Evolutionary conservation across 1,284 basidiomycete species (phyloP).

Genomic region (Cryptococcus amylolentus): DNA sequence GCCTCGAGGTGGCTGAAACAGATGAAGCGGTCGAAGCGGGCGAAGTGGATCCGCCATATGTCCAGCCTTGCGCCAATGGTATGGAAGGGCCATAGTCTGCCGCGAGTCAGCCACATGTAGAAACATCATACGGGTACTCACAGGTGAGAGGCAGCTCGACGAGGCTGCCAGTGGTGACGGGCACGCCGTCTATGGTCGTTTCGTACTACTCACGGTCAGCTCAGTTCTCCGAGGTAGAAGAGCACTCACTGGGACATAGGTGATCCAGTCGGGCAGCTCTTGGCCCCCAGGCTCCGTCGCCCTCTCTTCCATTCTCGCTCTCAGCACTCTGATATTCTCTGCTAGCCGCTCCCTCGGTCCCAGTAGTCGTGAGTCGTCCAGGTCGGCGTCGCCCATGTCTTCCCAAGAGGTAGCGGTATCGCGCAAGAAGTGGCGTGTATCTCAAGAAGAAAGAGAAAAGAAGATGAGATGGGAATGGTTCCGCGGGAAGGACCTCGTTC

Average conservation of each 20-base stretch:
- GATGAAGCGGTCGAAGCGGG: not conserved
- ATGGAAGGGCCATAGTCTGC: constrained; percentile 29
- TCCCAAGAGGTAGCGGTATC: too few species aligned
- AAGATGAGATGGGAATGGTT: too few species aligned
- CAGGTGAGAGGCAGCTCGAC: constrained; percentile 28
- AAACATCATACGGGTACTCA: constrained; percentile 14
- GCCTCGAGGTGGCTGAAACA: not conserved
- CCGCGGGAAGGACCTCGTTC: too few species aligned
- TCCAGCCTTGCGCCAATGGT: constrained; percentile 23
- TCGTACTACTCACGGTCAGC: constrained; percentile 12
- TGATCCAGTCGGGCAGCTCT: constrained; percentile 18
- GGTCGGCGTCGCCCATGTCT: too few species aligned
- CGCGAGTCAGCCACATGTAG: not conserved
- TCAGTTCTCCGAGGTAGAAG: not conserved
- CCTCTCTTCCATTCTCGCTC: too few species aligned
- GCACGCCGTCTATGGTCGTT: constrained; percentile 16
- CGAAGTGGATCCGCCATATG: constrained; percentile 20
- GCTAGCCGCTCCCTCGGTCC: too few species aligned
- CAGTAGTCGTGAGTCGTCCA: too few species aligned
- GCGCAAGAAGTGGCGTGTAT: too few species aligned
- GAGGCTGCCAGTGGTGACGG: constrained; percentile 22
- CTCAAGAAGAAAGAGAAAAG: too few species aligned
- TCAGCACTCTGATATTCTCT: too few species aligned
- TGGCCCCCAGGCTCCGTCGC: constrained; percentile 2
- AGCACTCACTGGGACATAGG: constrained; percentile 12